These are phyloP conservation scores for Batkoa obscura DNA, from an alignment of 371 early-diverging fungal genomes.

Conservation along the genomic window DNA sequence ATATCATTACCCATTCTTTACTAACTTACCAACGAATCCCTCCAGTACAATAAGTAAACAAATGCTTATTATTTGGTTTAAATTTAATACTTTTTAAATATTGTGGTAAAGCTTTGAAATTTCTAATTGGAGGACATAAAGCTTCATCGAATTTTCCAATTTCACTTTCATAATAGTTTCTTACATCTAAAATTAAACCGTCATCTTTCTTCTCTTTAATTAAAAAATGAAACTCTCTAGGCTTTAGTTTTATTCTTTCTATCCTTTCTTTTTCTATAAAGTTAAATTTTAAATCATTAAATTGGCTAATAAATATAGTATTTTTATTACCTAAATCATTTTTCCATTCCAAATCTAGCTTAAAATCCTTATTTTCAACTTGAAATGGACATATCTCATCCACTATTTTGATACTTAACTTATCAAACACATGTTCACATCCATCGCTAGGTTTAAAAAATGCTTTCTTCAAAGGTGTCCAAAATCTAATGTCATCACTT, in stretches of 20 bases:
- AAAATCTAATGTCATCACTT: background rate
- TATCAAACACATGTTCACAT: constrained; percentile 37
- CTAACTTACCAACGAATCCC: constrained; percentile 21
- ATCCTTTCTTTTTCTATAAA: background rate
- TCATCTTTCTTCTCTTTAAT: constrained; percentile 10
- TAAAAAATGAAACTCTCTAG: constrained; percentile 21
- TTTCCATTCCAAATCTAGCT: background rate
- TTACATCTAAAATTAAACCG: constrained; percentile 32
- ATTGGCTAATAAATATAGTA: too few species aligned
- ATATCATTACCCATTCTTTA: background rate
- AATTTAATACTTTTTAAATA: constrained; percentile 32
- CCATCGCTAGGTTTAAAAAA: constrained; percentile 54
- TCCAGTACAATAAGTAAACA: constrained; percentile 55
- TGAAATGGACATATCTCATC: constrained; percentile 51
- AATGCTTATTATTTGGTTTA: constrained; percentile 22
- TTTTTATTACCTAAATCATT: too few species aligned
- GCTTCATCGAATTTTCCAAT: constrained; percentile 43
- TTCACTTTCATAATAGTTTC: constrained; percentile 48
- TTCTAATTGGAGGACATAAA: constrained; percentile 36
- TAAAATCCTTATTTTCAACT: constrained; percentile 14
- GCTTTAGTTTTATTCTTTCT: constrained; percentile 16
- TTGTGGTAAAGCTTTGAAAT: constrained; percentile 37
- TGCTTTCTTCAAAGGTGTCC: constrained; percentile 3
- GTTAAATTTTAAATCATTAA: too few species aligned
- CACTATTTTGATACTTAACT: constrained; percentile 32